Evolutionary conservation across 805 yeast genomes (phyloP), one percentile per base, ranked within the genome.

Genomic region (Diddensiella transvaalensis): DNA sequence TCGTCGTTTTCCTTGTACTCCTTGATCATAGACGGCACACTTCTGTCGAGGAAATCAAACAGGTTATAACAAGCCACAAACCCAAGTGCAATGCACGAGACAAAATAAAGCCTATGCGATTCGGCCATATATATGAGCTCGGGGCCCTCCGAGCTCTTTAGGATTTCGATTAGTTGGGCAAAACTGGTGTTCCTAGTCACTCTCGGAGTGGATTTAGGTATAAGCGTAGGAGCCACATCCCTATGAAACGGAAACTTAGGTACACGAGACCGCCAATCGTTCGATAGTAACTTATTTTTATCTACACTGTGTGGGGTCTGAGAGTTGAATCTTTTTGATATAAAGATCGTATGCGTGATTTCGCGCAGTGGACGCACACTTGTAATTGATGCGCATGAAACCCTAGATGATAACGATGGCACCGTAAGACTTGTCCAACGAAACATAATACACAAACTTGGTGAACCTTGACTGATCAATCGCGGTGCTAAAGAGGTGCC

Each of bases 51-150:
- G 51, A 82, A 72, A 51, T 66, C 69, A 50, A 66, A 63, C 42
- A 83, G 63, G 3, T 85, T 86, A 62, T 87, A 87, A n/a, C 83
- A 72, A 2, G 84, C 71, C 57, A 84, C 80, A 33, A 85, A 67
- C 0, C 89, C 87, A 60, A 83, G 73, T 40, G 86, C 79, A 52
- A 82, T 79, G 61, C 86, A 78, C 18, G 80, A 76, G 8, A 85
- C 68, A 63, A 86, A 87, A 64, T 86, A 87, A 26, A 85, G 70
- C 48, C 85, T 71, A 61, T 87, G 95, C 0, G 93, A 86, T 65
- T 87, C 95, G 22, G 89, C 80, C 70, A 86, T 91, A 65, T 87
- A 87, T 39, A 87, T 74, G 46, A 87, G 69, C 59, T 86, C 95
- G 0, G 91, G 91, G 42, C 76, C 74, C 10, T 66, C 67, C 56